A percentile compares a stretch with the other conserved stretches of the same genome.
These are phyloP conservation scores for Microdochium trichocladiopsis DNA, from an alignment of 2,329 filamentous ascomycete species.

Conservation along the genomic window DNA sequence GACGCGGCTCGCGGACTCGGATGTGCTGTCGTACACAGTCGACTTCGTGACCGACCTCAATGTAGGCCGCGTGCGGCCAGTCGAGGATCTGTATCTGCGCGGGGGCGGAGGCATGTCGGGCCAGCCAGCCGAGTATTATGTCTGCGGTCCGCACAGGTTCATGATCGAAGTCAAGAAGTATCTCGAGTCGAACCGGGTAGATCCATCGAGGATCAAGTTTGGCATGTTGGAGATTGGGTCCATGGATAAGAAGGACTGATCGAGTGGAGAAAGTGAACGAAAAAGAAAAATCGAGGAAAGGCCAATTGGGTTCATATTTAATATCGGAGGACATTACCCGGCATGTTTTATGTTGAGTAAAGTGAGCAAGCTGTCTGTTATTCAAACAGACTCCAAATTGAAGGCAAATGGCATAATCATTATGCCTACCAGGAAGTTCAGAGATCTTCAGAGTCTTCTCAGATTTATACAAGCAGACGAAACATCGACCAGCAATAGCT, in stretches of 20 bases:
- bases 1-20: neutral
- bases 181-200: neutral
- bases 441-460: no score
- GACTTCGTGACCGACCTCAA: neutral
- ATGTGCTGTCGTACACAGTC: neutral
- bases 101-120: no score
- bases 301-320: neutral
- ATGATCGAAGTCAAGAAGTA: neutral
- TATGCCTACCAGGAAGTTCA: no score
- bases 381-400: neutral
- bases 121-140: neutral
- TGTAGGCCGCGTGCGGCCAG: neutral
- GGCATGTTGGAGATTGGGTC: neutral
- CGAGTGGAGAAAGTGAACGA: constrained; percentile 1
- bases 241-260: neutral
- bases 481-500: no score
- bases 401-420: no score
- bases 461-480: no score
- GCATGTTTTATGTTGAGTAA: no score
- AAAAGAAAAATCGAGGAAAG: neutral
- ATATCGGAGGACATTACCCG: no score
- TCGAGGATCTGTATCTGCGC: neutral
- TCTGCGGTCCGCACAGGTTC: neutral
- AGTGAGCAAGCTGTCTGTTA: neutral
- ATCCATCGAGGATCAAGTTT: neutral